Conservation (phyloP, 306 rosid species). For the Rosa lucieae region DNA sequence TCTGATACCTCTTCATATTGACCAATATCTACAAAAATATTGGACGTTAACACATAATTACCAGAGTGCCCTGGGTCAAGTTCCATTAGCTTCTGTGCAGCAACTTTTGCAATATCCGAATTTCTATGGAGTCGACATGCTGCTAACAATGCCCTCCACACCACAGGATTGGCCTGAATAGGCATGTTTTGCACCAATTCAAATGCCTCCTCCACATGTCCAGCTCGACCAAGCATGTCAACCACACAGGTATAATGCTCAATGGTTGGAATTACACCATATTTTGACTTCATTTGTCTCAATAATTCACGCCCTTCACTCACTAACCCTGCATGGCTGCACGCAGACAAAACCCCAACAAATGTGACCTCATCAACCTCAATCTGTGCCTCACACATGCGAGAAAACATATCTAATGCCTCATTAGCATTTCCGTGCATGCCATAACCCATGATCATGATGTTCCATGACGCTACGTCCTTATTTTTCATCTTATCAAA, state of each 20-base stretch:
- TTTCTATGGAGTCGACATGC: constrained; percentile 70
- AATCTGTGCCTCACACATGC: constrained; percentile 48
- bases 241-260: constrained; percentile 81
- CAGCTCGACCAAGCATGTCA: constrained; percentile 87
- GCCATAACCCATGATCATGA: constrained; percentile 79
- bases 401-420: constrained; percentile 52
- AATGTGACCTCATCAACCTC: constrained; percentile 63
- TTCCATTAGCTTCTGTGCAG: constrained; percentile 54
- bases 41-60: constrained; percentile 74
- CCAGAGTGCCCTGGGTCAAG: constrained; percentile 77
- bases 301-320: constrained; percentile 61
- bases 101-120: constrained; percentile 61
- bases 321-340: constrained; percentile 77
- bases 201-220: constrained; percentile 61
- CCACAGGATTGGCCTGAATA: constrained; percentile 58
- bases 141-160: constrained; percentile 80
- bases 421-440: constrained; percentile 65
- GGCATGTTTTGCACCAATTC: constrained; percentile 56
- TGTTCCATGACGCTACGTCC: constrained; percentile 92
- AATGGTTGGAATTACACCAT: constrained; percentile 62
- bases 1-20: constrained; percentile 64
- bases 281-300: constrained; percentile 53
- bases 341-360: constrained; percentile 68
- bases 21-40: constrained; percentile 65
- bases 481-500: constrained; percentile 53